Evolutionary conservation across 2,329 filamentous ascomycete genomes (phyloP), one percentile per base, ranked within the genome.

Genomic region (Cytospora leucostoma): DNA sequence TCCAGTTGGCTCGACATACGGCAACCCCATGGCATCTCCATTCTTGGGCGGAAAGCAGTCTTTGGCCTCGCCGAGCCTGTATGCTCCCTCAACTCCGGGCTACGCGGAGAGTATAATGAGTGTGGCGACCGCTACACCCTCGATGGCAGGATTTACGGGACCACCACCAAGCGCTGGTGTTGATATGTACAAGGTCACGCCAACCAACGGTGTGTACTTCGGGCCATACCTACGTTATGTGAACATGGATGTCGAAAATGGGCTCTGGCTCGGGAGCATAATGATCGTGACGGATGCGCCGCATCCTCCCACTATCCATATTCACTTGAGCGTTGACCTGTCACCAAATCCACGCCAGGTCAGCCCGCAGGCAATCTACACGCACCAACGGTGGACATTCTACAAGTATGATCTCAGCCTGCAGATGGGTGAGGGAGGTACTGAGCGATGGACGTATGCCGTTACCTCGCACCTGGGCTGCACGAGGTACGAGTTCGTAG

Each of bases 131-230:
- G 85, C 89, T 17, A 89, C 90, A 6, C 91, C 93, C 0, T 91
- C 89, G 0, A 84, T 90, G 5, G 84, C 87, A n/a, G 92, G 92
- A 0, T 97, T 97, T 72, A 89, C 88, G 4, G 93, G 93, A 0
- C 93, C 93, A n/a, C 92, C 92, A 11, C 92, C 93, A 8, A 88
- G 85, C 69, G 91, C 92, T 59, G 95, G 95, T 15, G 90, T 98
- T 7, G 94, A 97, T 67, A 87, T 96, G 81, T 99, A 97, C 80
- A 95, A 95, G 74, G 88, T 97, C 49, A 87, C 89, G 62, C 93
- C 95, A 0, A 97, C 93, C 0, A 99, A 99, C 69, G 93, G 93
- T 5, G 95, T 99, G 1, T 99, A 99, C 77, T 99, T 99, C 76
- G 95, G 95, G 0, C 95, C 95, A 0, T 98, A 98, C 73, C 80